These are phyloP conservation scores for Hypoxylon lienhwacheense DNA, from an alignment of 495 filamentous ascomycete species.

Conservation along the genomic window DNA sequence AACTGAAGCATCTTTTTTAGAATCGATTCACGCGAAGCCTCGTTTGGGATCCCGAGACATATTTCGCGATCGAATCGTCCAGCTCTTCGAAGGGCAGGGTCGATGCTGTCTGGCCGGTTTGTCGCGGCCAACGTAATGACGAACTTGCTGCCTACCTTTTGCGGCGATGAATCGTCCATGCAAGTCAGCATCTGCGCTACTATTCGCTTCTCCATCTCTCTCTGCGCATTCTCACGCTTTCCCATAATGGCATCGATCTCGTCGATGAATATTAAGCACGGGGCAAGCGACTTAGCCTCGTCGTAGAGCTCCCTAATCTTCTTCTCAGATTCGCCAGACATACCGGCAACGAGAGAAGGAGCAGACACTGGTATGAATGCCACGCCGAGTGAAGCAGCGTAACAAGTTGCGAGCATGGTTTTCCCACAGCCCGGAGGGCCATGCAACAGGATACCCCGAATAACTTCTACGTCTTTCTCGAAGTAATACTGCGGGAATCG, in stretches of 20 bases:
- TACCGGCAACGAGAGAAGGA: slow-evolving; percentile 86
- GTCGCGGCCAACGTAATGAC: slow-evolving; percentile 94
- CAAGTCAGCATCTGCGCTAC: slow-evolving; percentile 91
- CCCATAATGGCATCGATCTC: slow-evolving; percentile 96
- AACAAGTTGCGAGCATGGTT: slow-evolving; percentile 88
- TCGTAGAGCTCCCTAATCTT: slow-evolving; percentile 89
- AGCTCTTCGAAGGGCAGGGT: slow-evolving; percentile 81
- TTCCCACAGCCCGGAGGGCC: slow-evolving; percentile 96
- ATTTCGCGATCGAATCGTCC: slow-evolving; percentile 93
- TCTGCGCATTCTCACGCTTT: slow-evolving; percentile 90
- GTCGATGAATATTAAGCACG: slow-evolving; percentile 92
- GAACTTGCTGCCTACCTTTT: slow-evolving; percentile 78
- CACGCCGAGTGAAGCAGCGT: slow-evolving; percentile 81
- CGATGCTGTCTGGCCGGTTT: slow-evolving; percentile 87
- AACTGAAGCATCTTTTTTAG: slow-evolving; percentile 75
- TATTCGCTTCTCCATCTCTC: slow-evolving; percentile 96
- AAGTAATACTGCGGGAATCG: slow-evolving; percentile 56
- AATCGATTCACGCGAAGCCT: slow-evolving; percentile 80
- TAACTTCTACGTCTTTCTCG: slow-evolving; percentile 68
- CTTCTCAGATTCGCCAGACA: slow-evolving; percentile 96
- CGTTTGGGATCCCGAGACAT: slow-evolving; percentile 91
- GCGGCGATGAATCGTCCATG: slow-evolving; percentile 68
- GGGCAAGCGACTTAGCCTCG: slow-evolving; percentile 82
- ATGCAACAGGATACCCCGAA: slow-evolving; percentile 87
- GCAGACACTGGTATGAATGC: slow-evolving; percentile 88